Base-by-base conservation (phyloP, 2,329 filamentous ascomycete genomes). In the Cryphonectria carpinicola region DNA sequence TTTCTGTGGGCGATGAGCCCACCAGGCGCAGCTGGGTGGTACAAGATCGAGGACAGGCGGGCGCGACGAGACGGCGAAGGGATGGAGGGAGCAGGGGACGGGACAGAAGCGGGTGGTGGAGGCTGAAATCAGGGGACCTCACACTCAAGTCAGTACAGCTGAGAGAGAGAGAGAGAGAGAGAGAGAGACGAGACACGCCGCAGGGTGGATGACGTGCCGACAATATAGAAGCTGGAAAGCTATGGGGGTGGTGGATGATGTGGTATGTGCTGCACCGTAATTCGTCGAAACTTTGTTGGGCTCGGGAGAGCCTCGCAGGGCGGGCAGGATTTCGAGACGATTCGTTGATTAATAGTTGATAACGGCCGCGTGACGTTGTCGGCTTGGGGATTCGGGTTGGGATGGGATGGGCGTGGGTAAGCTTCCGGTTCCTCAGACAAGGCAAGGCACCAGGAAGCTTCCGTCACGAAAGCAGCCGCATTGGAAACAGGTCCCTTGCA, bases 401-500 rank as follows among this genome's bases (percentile, higher is more conserved):
- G 54, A 32, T 62, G 35, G 63, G 43, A 52, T 54, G 49, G 68
- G 54, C 14, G 14, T 58, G 54, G 13, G 22, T 19, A 58, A 19
- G 43, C 58, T 64, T 32, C 62, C 32, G 46, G 65, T 56, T 66
- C 64, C 35, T 49, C 6, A 49, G 43, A 19, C 43, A 22, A 54
- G 39, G 52, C 67, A 65, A 71, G 70, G 70, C 70, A 70, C 67
- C 70, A 70, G 58, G 46, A 35, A 71, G 70, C 67, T 71, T 70
- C 69, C 70, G 70, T 71, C 70, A 71, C 61, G 37, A 39, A 43
- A 70, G 60, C 39, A 60, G 65, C 54, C 41, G 65, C 37, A 61
- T n/a, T 43, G 43, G 49, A 37, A 56, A 64, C 49, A 65, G 46
- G 43, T 37, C 52, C 65, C 52, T 39, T 41, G n/a, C 69, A 52